Evolutionary conservation across 208 protist genomes (phyloP), one percentile per base, ranked within the genome.

Genomic region (Angomonas deanei): DNA sequence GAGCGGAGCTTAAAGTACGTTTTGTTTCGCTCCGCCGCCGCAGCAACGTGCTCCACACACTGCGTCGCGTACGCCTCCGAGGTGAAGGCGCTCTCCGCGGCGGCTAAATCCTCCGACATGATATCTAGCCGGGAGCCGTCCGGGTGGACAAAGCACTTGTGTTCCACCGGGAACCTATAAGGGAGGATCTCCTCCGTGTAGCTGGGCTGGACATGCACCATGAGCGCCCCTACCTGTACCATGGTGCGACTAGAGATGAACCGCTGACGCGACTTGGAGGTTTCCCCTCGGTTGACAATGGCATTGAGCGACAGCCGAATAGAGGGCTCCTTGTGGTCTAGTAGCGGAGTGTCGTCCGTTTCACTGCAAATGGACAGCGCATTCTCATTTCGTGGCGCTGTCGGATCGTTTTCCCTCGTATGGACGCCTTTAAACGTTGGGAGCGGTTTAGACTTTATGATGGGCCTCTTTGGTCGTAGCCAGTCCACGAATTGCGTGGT

Each of bases 1-100:
- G 77, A 58, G 24, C 72, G 77, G 13, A 84, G 64, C n/a, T 82
- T 76, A 57, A 86, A 82, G 63, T 82, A 83, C 21, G 77, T 70
- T 33, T 79, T 72, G 2, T 63, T 52, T 5, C 30, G 52, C 42
- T 76, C 65, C 3, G 80, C 77, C 0, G 64, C 67, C 11, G 56
- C 55, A 0, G 38, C 56, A 8, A 69, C 70, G 2, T 64, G 70
- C 10, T 59, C 58, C 8, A 90, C 56, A 0, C 71, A 82, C 11
- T 49, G 68, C 49, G 31, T 55, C 36, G 72, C 74, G 69, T 90
- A 90, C 28, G 31, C 23, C 4, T 70, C 65, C 17, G 78, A 80
- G 24, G 61, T 80, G 10, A 78, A 13, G 11, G 31, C n/a, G 8
- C 15, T 70, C 15, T 52, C 48, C 32, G 69, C 32, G 15, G 61